Base-by-base conservation (phyloP, 768 basidiomycete genomes). In the Galerina marginata region DNA sequence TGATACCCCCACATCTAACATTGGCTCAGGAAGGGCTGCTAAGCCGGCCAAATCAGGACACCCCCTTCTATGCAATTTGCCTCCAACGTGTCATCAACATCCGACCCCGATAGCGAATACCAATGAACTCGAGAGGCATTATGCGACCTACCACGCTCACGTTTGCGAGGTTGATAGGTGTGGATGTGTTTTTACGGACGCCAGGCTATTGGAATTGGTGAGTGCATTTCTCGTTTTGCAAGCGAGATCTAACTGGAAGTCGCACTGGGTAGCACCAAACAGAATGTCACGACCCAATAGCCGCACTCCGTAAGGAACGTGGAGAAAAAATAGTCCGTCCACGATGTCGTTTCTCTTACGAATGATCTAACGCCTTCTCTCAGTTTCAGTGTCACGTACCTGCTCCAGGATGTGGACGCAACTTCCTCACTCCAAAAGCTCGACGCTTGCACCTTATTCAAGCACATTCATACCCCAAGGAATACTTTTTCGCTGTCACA, bases 401-500 rank as follows among this genome's bases (percentile, higher is more conserved):
- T 10, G 75, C 79, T 1, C 65, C 74, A 14, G 70, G 80, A 2
- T 90, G 90, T 73, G 67, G 81, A 42, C 82, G 84, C 54, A 66
- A 80, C 10, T 96, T 95, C 71, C 69, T 75, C 7, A 88, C 85
- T 1, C 95, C 94, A 0, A 93, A 91, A 73, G 75, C 84, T 14
- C 83, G 95, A 15, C 79, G 95, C 23, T 78, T 91, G 45, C 95
- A 96, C 76, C 82, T 96, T 54, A 92, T 96, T 47, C 82, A 88
- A 66, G 85, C 80, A 12, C 95, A 96, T 67, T 85, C 82, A 52
- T 96, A 90, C 69, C 93, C 94, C 4, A 92, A 92, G 69, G 86
- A 95, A 68, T 96, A 90, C 73, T 96, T 93, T 75, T 96, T 96
- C 71, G 86, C 91, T 16, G 89, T 96, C 16, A 95, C 92, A 14